Evolutionary conservation across 257 asterid genomes (phyloP).

Genomic region (Plectranthus barbatus): DNA sequence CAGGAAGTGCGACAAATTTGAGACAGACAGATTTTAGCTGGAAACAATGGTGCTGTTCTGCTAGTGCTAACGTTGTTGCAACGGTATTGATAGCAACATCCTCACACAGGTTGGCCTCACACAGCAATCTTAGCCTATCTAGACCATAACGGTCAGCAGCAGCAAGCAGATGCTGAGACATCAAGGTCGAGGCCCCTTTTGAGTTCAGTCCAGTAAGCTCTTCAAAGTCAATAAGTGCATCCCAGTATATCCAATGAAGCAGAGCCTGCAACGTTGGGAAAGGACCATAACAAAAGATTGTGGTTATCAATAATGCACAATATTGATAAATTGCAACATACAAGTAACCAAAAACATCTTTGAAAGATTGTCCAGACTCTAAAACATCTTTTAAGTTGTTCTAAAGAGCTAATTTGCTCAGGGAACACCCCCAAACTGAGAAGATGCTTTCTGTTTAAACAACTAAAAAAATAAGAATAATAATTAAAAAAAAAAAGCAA

Average conservation of each 20-base stretch:
- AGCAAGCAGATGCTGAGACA: constrained; percentile 94
- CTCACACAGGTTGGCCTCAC: constrained; percentile 73
- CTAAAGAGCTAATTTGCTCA: neutral
- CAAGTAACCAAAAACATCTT: neutral
- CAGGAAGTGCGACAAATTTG: constrained; percentile 74
- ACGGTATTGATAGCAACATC: constrained; percentile 89
- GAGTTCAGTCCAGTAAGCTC: constrained; percentile 79
- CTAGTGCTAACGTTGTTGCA: constrained; percentile 92
- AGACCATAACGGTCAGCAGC: constrained; percentile 93
- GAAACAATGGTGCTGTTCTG: constrained; percentile 95
- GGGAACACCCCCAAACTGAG: neutral
- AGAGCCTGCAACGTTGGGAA: constrained; percentile 46
- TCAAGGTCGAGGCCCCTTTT: constrained; percentile 82
- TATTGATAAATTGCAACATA: neutral
- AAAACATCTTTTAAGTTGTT: neutral
- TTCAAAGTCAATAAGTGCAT: constrained; percentile 71
- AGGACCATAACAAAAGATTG: constrained; percentile 7
- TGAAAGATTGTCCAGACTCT: neutral
- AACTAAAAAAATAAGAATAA: neutral
- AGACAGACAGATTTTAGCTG: constrained; percentile 84
- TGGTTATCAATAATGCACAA: neutral
- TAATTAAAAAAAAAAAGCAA: neutral
- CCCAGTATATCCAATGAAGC: constrained; percentile 88
- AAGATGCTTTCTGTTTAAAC: neutral
- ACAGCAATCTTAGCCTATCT: constrained; percentile 79